phyloP scores from a whole-genome alignment of 257 asterid genomes.

The Ajuga chamaepitys region DNA sequence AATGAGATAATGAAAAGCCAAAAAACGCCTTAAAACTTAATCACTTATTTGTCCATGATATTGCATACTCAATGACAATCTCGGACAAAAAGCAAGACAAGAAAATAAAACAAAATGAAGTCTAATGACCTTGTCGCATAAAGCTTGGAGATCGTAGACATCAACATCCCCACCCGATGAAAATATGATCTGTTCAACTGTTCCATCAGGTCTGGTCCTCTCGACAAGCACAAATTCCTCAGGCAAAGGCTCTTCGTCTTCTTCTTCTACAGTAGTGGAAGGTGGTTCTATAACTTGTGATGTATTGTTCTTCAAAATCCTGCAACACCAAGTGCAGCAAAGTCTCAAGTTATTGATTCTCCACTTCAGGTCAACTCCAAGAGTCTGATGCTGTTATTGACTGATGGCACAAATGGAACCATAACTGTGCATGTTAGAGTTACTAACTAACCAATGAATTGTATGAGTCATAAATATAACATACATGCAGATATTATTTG shows the following conservation, averaged over 20 bases:
- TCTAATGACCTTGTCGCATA: constrained; percentile 77
- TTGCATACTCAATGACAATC: background rate
- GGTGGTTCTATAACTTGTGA: constrained; percentile 72
- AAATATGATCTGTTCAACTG: constrained; percentile 75
- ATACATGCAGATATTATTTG: background rate
- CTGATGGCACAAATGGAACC: too few species aligned
- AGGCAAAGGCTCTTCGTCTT: constrained; percentile 63
- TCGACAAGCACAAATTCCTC: constrained; percentile 88
- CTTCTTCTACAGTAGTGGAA: constrained; percentile 47
- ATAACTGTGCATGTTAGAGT: background rate
- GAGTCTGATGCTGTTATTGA: background rate
- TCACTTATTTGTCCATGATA: background rate
- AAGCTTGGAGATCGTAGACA: constrained; percentile 77
- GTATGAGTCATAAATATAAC: background rate
- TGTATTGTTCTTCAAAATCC: constrained; percentile 64
- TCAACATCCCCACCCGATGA: constrained; percentile 88
- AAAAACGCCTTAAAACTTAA: background rate
- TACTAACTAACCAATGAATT: background rate
- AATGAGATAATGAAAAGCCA: too few species aligned
- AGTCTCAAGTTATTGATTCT: constrained; percentile 6
- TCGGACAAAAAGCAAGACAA: background rate
- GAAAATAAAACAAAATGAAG: background rate
- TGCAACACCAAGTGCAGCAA: constrained; percentile 22
- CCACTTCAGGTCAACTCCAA: background rate
- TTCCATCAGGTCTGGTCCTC: constrained; percentile 67